Base-by-base conservation (phyloP, 768 basidiomycete genomes). In the Peribolospora baueri region DNA sequence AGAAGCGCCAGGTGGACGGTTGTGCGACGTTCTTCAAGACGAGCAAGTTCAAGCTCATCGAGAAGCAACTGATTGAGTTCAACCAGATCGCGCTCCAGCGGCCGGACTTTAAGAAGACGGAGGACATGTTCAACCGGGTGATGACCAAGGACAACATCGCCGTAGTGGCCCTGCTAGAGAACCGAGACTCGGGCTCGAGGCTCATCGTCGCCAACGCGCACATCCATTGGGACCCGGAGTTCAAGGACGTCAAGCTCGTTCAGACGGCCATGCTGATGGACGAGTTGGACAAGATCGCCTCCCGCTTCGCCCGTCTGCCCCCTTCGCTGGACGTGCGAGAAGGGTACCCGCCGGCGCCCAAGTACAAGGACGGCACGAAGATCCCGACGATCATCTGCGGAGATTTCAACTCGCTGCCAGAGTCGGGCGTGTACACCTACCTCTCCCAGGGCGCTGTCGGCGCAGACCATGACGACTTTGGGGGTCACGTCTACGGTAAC, bases 51-150 rank as follows among this genome's bases (percentile, higher is more conserved):
- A 76, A 81, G 58, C 77, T 98, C 36, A 81, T 98, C 46, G 90
- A 97, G 71, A 84, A 83, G 61, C 81, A 88, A 53, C 76, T 88
- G 46, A 75, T 97, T 64, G 93, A 97, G 67, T 98, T 90, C 71
- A 84, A 81, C 65, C 76, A 82, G 42, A 75, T 88, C 59, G 91
- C 90, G 14, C 82, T 95, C 76, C 83, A 86, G 62, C 78, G 87
- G 38, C 77, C 81, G 51, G 87, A 90, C 66, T 86, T 88, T 71
- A 86, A 87, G 73, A 87, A 88, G 52, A 91, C 87, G 13, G 88
- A 97, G 64, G 91, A 95, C 71, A 90, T 97, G 88, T 97, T 95
- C 76, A 95, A 95, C 65, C 86, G 93, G 41, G 87, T 97, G 54
- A 76, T 95, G 61, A 82, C 82, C 58, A 84, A 86, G 66, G 91